Evolutionary conservation across 2,329 filamentous ascomycete genomes (phyloP).

Genomic region (Helminthosporium solani): DNA sequence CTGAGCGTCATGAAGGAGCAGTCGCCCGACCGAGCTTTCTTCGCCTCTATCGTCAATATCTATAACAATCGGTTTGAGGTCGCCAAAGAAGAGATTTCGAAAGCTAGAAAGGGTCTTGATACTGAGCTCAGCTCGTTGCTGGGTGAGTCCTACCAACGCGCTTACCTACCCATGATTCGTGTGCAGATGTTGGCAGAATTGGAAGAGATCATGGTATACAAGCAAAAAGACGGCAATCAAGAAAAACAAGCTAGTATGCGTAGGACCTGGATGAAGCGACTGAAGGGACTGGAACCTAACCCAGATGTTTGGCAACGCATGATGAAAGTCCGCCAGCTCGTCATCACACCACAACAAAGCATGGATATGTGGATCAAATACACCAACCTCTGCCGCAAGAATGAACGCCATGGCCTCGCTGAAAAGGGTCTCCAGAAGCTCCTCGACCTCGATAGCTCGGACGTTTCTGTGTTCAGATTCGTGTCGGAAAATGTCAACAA

Average conservation of each 20-base stretch:
- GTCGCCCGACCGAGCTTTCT: constrained; percentile 95
- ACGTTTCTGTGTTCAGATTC: constrained; percentile 35
- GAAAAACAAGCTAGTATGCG: constrained; percentile 90
- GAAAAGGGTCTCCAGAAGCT: constrained; percentile 92
- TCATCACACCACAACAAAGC: constrained; percentile 88
- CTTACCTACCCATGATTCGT: constrained; percentile 95
- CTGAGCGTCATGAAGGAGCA: constrained; percentile 90
- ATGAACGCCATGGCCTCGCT: constrained; percentile 86
- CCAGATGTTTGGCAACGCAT: constrained; percentile 98
- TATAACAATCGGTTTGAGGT: constrained; percentile 96
- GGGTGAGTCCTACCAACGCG: constrained; percentile 97
- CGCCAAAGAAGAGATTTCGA: constrained; percentile 83
- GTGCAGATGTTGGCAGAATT: constrained; percentile 99
- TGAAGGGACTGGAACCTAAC: constrained; percentile 94
- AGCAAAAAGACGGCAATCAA: constrained; percentile 76
- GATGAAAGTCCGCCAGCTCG: constrained; percentile 89
- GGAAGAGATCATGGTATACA: constrained; percentile 97
- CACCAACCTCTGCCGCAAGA: constrained; percentile 96
- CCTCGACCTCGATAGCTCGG: constrained; percentile 53
- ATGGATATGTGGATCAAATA: constrained; percentile 99
- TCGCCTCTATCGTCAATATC: constrained; percentile 90
- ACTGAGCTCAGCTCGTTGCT: constrained; percentile 93
- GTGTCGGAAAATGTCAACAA: constrained; percentile 42
- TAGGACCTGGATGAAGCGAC: constrained; percentile 89
- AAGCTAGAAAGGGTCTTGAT: constrained; percentile 89